phyloP scores from a whole-genome alignment of 2,329 filamentous ascomycete genomes.

The Allantophomopsis cytisporea region DNA sequence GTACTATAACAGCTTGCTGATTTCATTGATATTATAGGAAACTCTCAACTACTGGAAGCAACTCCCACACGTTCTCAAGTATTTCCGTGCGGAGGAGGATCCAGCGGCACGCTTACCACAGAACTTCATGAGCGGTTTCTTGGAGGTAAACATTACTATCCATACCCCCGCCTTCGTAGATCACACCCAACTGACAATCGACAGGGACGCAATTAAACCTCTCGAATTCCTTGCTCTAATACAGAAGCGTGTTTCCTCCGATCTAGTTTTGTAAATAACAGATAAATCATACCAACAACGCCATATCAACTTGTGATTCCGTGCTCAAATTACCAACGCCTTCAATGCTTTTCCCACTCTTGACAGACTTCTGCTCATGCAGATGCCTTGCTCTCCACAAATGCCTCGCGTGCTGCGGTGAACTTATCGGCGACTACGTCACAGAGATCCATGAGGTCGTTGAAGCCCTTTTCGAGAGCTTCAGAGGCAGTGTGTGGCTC shows the following conservation, averaged over 20 bases:
- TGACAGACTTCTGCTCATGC: slow-evolving; percentile 5
- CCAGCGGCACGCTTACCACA: slow-evolving; percentile 63
- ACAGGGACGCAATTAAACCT: slow-evolving; percentile 11
- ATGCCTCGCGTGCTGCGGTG: slow-evolving; percentile 50
- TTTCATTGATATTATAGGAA: slow-evolving; percentile 43
- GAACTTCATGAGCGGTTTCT: slow-evolving; percentile 87
- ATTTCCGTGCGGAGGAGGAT: slow-evolving; percentile 83
- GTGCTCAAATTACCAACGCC: no score
- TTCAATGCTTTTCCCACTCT: slow-evolving; percentile 1
- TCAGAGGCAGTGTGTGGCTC: slow-evolving; percentile 58
- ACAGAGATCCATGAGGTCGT: slow-evolving; percentile 81
- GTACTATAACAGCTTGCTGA: no score
- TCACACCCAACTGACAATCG: neutral
- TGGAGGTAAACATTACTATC: slow-evolving; percentile 46
- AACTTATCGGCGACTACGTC: slow-evolving; percentile 93
- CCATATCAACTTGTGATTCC: no score
- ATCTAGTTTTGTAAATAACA: no score
- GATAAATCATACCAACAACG: no score
- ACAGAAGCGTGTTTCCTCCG: no score
- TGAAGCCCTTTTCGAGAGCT: slow-evolving; percentile 79
- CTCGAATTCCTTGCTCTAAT: no score
- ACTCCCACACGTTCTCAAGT: slow-evolving; percentile 87
- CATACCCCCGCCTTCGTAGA: no score
- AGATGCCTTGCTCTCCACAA: slow-evolving; percentile 22
- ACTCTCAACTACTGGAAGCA: slow-evolving; percentile 99